phyloP scores from a whole-genome alignment of 1,284 basidiomycete species.

The Pseudozyma tsukubaensis region DNA sequence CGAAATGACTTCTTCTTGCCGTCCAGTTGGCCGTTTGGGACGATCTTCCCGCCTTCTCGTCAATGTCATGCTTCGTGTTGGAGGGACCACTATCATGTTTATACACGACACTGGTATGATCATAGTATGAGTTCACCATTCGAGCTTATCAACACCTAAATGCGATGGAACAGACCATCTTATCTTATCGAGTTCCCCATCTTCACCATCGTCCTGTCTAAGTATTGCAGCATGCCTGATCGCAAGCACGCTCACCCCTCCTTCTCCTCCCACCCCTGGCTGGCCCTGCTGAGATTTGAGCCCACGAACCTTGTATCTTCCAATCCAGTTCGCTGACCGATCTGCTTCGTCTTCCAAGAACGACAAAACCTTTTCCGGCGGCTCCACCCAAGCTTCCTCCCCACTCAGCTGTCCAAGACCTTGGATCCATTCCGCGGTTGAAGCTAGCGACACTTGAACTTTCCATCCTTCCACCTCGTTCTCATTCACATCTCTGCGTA shows the following conservation, averaged over 20 bases:
- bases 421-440: constrained; percentile 32
- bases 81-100: too few relatives aligned
- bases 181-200: background rate
- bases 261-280: background rate
- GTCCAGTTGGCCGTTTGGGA: too few relatives aligned
- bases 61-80: too few relatives aligned
- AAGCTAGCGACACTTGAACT: constrained; percentile 36
- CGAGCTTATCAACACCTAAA: constrained; percentile 25
- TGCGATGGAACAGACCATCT: constrained; percentile 26
- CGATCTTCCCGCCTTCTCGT: too few relatives aligned
- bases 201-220: background rate
- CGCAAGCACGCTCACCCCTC: constrained; percentile 16
- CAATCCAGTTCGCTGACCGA: constrained; percentile 2
- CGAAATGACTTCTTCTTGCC: too few relatives aligned
- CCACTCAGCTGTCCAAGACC: constrained; percentile 24
- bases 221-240: constrained; percentile 19
- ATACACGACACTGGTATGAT: too few relatives aligned
- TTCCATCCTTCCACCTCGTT: constrained; percentile 19
- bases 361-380: constrained; percentile 14
- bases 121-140: constrained; percentile 7
- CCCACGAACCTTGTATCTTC: constrained; percentile 18
- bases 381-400: constrained; percentile 20
- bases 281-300: constrained; percentile 1
- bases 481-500: background rate
- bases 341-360: background rate